phyloP scores from a whole-genome alignment of 2,329 filamentous ascomycete genomes.

The Pyrenophora teres region DNA sequence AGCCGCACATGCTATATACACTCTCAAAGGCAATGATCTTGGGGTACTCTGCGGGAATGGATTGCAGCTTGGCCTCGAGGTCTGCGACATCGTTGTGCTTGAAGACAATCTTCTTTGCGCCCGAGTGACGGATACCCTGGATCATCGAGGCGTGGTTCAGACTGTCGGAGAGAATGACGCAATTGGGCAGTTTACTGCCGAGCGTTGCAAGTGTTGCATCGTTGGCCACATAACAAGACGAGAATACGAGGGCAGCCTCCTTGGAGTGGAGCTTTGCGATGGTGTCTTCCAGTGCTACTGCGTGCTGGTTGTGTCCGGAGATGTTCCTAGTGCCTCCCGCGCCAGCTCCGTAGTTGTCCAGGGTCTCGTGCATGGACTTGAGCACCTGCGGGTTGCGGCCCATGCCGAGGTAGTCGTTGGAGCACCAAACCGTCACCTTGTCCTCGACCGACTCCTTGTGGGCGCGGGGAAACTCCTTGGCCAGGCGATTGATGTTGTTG shows the following conservation, averaged over 20 bases:
- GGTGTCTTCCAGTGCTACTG: conserved; percentile 79
- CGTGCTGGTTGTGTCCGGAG: conserved; percentile 95
- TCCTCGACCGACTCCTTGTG: conserved; percentile 86
- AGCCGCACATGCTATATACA: conserved; percentile 99
- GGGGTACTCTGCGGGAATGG: conserved; percentile 79
- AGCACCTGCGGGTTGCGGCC: conserved; percentile 86
- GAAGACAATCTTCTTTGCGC: conserved; percentile 96
- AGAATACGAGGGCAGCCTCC: conserved; percentile 91
- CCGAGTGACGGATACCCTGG: conserved; percentile 96
- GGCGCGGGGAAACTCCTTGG: conserved; percentile 92
- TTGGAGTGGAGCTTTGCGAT: conserved; percentile 89
- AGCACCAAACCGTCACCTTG: conserved; percentile 96
- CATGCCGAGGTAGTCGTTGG: conserved; percentile 99
- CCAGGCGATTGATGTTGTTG: conserved; percentile 99
- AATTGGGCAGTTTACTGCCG: conserved; percentile 95
- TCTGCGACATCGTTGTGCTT: conserved; percentile 97
- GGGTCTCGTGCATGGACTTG: conserved; percentile 88
- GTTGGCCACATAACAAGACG: conserved; percentile 97
- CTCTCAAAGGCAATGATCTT: conserved; percentile 99
- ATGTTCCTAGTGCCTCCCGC: conserved; percentile 97
- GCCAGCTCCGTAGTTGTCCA: conserved; percentile 93
- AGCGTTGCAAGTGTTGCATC: conserved; percentile 95
- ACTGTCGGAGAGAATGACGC: conserved; percentile 96
- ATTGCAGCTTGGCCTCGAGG: conserved; percentile 87
- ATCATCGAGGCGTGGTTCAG: conserved; percentile 99